Conservation (phyloP, 495 filamentous ascomycete species). For the Daldinia childiae region DNA sequence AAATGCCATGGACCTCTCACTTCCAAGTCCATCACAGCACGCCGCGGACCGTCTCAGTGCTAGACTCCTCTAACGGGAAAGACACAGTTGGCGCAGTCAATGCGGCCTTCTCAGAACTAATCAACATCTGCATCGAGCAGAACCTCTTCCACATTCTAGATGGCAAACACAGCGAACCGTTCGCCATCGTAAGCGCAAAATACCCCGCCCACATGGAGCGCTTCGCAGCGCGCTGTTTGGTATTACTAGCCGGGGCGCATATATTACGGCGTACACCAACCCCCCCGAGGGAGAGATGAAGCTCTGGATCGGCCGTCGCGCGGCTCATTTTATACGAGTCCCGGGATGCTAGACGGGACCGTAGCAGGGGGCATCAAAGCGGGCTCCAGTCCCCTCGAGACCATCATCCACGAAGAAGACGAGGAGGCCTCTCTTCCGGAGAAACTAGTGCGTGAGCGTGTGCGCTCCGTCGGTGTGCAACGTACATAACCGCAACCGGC, state of each 20-base stretch:
- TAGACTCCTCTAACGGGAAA: conserved; percentile 40
- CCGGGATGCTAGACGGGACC: conserved; percentile 63
- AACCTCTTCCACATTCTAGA: conserved; percentile 51
- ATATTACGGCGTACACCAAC: conserved; percentile 59
- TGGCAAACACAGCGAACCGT: conserved; percentile 57
- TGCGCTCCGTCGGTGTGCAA: conserved; percentile 48
- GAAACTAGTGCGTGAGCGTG: conserved; percentile 43
- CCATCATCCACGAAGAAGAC: conserved; percentile 61
- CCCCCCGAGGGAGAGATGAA: conserved; percentile 41
- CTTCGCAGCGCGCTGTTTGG: conserved; percentile 61
- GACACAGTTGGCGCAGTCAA: conserved; percentile 38
- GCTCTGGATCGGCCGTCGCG: conserved; percentile 63
- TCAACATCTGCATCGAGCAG: conserved; percentile 50
- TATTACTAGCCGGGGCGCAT: conserved; percentile 59
- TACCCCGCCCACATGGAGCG: conserved; percentile 57
- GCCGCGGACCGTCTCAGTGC: conserved; percentile 45
- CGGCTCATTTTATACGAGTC: conserved; percentile 59
- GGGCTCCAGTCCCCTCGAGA: conserved; percentile 55
- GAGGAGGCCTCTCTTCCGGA: conserved; percentile 63
- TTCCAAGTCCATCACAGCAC: conserved; percentile 50
- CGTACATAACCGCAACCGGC: conserved; percentile 52
- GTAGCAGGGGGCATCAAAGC: conserved; percentile 64
- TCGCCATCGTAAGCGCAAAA: conserved; percentile 55
- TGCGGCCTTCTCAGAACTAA: conserved; percentile 48
- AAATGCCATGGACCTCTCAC: conserved; percentile 57